Evolutionary conservation across 1,139 yeast species (phyloP).

Genomic region (Eremothecium coryli): DNA sequence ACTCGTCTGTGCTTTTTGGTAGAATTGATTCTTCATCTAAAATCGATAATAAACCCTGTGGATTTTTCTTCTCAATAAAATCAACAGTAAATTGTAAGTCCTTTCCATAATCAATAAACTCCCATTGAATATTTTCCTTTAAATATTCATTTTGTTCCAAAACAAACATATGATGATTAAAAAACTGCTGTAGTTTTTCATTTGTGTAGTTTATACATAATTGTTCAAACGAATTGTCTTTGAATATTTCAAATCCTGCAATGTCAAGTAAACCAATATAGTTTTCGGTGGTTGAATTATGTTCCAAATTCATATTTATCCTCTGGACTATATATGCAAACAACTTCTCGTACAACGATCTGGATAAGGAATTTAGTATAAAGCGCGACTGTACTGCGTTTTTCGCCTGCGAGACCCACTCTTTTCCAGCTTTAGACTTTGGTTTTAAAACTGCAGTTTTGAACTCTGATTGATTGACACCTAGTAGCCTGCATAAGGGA

Average conservation of each 20-base stretch:
- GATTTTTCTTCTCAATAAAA: slow-evolving; percentile 65
- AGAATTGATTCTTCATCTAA: slow-evolving; percentile 93
- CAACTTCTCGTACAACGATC: slow-evolving; percentile 73
- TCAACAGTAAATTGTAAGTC: slow-evolving; percentile 94
- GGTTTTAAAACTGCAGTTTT: slow-evolving; percentile 59
- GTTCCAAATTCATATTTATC: slow-evolving; percentile 63
- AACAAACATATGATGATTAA: slow-evolving; percentile 96
- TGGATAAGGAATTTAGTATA: slow-evolving; percentile 80
- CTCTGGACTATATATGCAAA: slow-evolving; percentile 70
- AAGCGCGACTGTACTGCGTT: slow-evolving; percentile 73
- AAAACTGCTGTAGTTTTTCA: slow-evolving; percentile 91
- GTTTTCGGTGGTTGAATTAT: slow-evolving; percentile 37
- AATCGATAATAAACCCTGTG: slow-evolving; percentile 81
- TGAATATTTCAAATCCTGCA: slow-evolving; percentile 95
- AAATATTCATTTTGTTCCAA: slow-evolving; percentile 93
- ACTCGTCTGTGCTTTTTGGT: slow-evolving; percentile 77
- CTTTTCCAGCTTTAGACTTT: slow-evolving; percentile 85
- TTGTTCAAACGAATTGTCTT: slow-evolving; percentile 88
- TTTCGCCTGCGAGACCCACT: slow-evolving; percentile 71
- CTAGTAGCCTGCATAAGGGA: slow-evolving; percentile 52
- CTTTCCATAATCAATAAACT: slow-evolving; percentile 92
- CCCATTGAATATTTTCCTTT: slow-evolving; percentile 92
- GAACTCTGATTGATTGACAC: slow-evolving; percentile 51
- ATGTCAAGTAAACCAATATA: slow-evolving; percentile 93
- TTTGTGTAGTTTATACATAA: slow-evolving; percentile 93